Evolutionary conservation across 2,329 filamentous ascomycete species (phyloP), one percentile per base, ranked within the genome.

Genomic region (Alternaria sp.): DNA sequence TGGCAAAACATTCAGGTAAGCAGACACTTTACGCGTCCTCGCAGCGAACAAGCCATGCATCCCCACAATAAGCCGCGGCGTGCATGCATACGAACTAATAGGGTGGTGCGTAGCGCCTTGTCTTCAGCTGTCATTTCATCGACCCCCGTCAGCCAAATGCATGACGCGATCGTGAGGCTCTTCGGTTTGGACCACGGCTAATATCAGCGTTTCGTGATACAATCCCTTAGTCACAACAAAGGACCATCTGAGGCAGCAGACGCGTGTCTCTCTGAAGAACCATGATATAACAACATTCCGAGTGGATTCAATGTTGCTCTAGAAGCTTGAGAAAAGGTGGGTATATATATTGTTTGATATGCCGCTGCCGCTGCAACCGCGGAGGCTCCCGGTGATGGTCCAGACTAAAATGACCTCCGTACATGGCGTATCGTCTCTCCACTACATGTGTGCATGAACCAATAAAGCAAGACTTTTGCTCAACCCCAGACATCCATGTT

Each of bases 401-500:
- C 47, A 56, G 36, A 48, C 54, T 42, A 46, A n/a, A 51, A 34
- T 36, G 43, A 24, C 42, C 53, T 53, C 18, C 5, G 38, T 52
- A 32, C 39, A 39, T 20, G 32, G 43, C 38, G 38, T 46, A 36
- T 20, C 16, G 36, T 53, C 24, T 59, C 41, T 42, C 49, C 52
- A 32, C 32, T 53, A 9, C 39, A 24, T 44, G 38, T 53, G 39
- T 24, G 41, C 14, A 34, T 43, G 26, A 49, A 24, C 16, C 32
- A 28, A 41, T 6, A 32, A 7, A 32, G n/a, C n/a, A n/a, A 52
- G 24, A n/a, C 22, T 5, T 8, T 41, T 16, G 14, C 57, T 75
- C 69, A 79, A 49, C 73, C 71, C 78, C 80, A 80, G n/a, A 72
- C 80, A 66, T 85, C 80, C 74, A 92, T 79, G 55, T 88, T 88